Evolutionary conservation across 1,139 yeast species (phyloP), one percentile per base, ranked within the genome.

Genomic region (Taphrina betulina): DNA sequence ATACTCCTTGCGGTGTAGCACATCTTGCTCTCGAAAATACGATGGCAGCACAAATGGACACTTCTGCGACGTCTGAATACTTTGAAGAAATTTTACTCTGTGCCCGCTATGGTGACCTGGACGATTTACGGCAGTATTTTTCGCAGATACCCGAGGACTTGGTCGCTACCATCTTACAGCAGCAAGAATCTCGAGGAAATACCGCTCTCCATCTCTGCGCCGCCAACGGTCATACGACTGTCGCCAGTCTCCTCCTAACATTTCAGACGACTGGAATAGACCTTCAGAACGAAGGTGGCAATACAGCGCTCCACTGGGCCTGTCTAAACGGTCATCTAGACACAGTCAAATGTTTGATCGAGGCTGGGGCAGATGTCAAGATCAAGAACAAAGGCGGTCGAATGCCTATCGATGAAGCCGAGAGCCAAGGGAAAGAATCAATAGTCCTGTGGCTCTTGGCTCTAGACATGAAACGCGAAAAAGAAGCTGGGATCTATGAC

Each of bases 221-320:
- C 31, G 98, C 94, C 31, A 92, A 92, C 69, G 97, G 96, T 0
- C 95, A 90, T 67, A 12, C 53, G 3, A 63, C 33, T 17, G 37
- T 50, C 8, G 54, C 24, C 31, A 33, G 33, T 29, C 31, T 16
- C 17, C 20, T 40, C 22, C 12, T 38, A 17, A n/a, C 38, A 17
- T 4, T 14, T 3, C 14, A 28, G 34, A 17, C n/a, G 17, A n/a
- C 3, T 22, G 54, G 31, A 4, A 5, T 51, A 20, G 45, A 37
- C 50, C 20, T 75, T 22, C 76, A 74, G 57, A 92, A 92, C 68
- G 85, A 80, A 45, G 80, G 84, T 28, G 97, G 97, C 3, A 92
- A 92, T 68, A 89, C 98, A 0, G 84, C 97, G 0, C 75, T 92
- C 61, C 97, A 92, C 69, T 92, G 98, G 98, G 96, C 97, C 0